phyloP scores from a whole-genome alignment of 108 stramenopile species.

The Aurantiochytrium sp. region DNA sequence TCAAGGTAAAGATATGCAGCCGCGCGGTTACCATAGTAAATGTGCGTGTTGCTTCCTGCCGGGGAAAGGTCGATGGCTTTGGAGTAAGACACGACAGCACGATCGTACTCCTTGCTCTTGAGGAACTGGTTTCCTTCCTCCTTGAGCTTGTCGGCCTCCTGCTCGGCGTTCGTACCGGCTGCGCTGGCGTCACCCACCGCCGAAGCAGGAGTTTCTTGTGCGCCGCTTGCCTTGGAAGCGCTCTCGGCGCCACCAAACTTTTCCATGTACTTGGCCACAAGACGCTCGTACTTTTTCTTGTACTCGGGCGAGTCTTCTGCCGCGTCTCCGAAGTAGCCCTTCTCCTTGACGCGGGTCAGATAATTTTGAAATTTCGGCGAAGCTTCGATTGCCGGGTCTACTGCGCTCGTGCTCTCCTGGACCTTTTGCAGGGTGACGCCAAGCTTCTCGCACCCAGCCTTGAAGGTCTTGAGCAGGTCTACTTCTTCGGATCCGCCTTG shows the following conservation, averaged over 20 bases:
- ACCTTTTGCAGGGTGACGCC: background rate
- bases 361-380: background rate
- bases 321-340: background rate
- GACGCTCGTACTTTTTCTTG: background rate
- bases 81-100: background rate
- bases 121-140: slow-evolving; percentile 13
- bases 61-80: background rate
- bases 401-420: background rate
- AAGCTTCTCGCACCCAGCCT: background rate
- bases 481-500: background rate
- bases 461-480: background rate
- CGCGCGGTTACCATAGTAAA: background rate
- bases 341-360: background rate
- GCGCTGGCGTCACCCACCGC: background rate
- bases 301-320: background rate
- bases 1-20: background rate
- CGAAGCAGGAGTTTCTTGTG: background rate
- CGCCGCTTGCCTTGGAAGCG: background rate
- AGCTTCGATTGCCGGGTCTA: background rate
- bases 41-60: background rate
- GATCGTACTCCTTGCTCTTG: background rate
- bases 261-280: background rate
- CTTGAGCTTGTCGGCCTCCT: slow-evolving; percentile 10
- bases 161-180: background rate
- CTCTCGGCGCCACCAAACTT: background rate